These are phyloP conservation scores for Fraxinus sp. DNA, from an alignment of 305 asterid species.

Conservation along the genomic window DNA sequence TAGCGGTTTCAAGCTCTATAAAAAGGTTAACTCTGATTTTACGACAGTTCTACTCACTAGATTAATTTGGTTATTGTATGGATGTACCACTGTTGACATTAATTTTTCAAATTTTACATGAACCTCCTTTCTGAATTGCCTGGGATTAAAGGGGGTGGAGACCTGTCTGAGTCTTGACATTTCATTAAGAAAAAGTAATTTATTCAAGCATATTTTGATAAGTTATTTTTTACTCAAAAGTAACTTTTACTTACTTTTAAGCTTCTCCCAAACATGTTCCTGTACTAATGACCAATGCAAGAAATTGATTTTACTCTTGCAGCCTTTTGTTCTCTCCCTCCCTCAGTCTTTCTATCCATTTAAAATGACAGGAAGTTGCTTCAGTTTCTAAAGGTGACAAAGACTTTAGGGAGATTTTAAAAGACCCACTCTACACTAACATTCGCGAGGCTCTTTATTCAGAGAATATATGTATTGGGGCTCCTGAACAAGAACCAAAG, in stretches of 20 bases:
- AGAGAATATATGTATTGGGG: conserved; percentile 12
- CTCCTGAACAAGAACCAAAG: conserved; percentile 27
- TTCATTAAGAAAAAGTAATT: background rate
- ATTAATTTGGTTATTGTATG: background rate
- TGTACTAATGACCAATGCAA: background rate
- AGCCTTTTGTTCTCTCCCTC: background rate
- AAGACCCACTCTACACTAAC: conserved; percentile 54
- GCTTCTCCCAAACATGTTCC: background rate
- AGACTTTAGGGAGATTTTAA: conserved; percentile 51
- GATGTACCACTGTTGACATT: conserved; percentile 1
- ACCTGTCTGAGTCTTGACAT: background rate
- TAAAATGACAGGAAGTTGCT: conserved; percentile 61
- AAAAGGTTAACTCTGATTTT: conserved; percentile 52
- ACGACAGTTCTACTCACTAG: background rate
- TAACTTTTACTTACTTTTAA: background rate
- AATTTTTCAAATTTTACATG: background rate
- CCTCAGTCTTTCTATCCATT: background rate
- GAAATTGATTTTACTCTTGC: background rate
- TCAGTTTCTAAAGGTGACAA: conserved; percentile 56
- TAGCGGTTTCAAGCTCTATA: conserved; percentile 90
- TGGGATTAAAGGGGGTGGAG: background rate
- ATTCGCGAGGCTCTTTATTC: conserved; percentile 57
- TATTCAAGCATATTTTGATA: background rate
- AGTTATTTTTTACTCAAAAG: background rate
- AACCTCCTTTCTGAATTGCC: background rate